Percentiles rank a stretch among this genome's conserved stretches.
These are phyloP conservation scores for Chrysoporthe deuterocubensis DNA, from an alignment of 2,329 filamentous ascomycete genomes.

Conservation along the genomic window DNA sequence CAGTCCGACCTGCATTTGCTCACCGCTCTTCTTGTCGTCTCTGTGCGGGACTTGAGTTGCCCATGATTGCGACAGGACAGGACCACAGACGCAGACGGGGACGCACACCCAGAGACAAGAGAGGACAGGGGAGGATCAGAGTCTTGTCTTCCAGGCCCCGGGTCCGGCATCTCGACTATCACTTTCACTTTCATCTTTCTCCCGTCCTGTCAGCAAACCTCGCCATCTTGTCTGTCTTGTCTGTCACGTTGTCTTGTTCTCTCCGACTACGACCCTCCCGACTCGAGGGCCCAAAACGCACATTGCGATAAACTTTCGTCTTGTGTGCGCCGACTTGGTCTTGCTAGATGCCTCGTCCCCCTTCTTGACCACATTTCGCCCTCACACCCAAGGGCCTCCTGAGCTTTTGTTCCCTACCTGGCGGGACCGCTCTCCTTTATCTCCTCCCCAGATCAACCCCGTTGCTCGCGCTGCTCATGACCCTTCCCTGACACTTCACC, in stretches of 20 bases:
- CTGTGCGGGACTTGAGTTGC: constrained; percentile 26
- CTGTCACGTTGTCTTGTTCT: constrained; percentile 27
- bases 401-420: constrained; percentile 25
- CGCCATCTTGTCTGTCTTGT: constrained; percentile 37
- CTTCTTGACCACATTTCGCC: background rate
- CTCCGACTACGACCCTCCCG: constrained; percentile 39
- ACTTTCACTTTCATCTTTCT: constrained; percentile 24
- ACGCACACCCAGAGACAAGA: constrained; percentile 21
- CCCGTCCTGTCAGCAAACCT: constrained; percentile 1
- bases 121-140: constrained; percentile 16
- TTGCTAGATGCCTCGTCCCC: constrained; percentile 9
- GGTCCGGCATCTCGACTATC: constrained; percentile 23
- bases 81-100: constrained; percentile 10
- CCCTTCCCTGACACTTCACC: constrained; percentile 42
- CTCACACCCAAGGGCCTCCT: constrained; percentile 18
- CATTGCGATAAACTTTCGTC: constrained; percentile 18
- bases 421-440: constrained; percentile 24
- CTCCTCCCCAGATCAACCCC: constrained; percentile 36
- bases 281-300: constrained; percentile 20
- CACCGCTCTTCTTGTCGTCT: constrained; percentile 33
- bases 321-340: constrained; percentile 12
- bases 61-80: constrained; percentile 20
- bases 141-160: constrained; percentile 14
- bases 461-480: constrained; percentile 33
- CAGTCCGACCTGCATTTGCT: constrained; percentile 29